These are phyloP conservation scores for Hanseniaspora gamundiae DNA, from an alignment of 1,139 yeast genomes.

Conservation along the genomic window DNA sequence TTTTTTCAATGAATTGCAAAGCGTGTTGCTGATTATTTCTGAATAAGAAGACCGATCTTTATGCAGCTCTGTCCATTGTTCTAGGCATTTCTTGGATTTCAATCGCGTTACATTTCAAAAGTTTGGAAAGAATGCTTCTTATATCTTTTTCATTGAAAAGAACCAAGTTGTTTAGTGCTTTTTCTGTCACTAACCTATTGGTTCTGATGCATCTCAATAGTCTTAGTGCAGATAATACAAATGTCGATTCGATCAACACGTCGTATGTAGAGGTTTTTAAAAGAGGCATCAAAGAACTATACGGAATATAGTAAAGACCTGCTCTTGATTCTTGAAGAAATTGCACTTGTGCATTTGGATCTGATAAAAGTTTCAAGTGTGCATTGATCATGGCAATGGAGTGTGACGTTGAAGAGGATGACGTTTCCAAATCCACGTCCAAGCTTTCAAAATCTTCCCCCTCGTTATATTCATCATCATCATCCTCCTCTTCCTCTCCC, in stretches of 20 bases:
- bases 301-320: slow-evolving; percentile 36
- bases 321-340: slow-evolving; percentile 35
- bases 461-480: slow-evolving; percentile 17
- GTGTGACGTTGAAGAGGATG: slow-evolving; percentile 18
- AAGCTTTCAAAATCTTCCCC: too few relatives aligned
- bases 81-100: slow-evolving; percentile 89
- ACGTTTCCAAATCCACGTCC: slow-evolving; percentile 13
- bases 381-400: slow-evolving; percentile 26
- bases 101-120: slow-evolving; percentile 45
- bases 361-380: slow-evolving; percentile 40
- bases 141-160: slow-evolving; percentile 68
- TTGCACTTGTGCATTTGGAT: slow-evolving; percentile 29
- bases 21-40: slow-evolving; percentile 50
- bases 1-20: slow-evolving; percentile 37
- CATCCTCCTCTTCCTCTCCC: slow-evolving; percentile 17
- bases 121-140: slow-evolving; percentile 46
- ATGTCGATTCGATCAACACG: slow-evolving; percentile 42
- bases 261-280: slow-evolving; percentile 51
- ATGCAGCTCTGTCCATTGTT: slow-evolving; percentile 84
- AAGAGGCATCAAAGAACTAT: slow-evolving; percentile 29
- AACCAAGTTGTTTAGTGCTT: slow-evolving; percentile 64
- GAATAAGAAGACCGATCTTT: slow-evolving; percentile 75
- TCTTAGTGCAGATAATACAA: slow-evolving; percentile 48
- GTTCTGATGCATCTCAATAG: slow-evolving; percentile 57
- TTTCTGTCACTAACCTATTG: slow-evolving; percentile 70